phyloP scores from a whole-genome alignment of 176 grass and related monocot genomes.

The Zea luxurians region DNA sequence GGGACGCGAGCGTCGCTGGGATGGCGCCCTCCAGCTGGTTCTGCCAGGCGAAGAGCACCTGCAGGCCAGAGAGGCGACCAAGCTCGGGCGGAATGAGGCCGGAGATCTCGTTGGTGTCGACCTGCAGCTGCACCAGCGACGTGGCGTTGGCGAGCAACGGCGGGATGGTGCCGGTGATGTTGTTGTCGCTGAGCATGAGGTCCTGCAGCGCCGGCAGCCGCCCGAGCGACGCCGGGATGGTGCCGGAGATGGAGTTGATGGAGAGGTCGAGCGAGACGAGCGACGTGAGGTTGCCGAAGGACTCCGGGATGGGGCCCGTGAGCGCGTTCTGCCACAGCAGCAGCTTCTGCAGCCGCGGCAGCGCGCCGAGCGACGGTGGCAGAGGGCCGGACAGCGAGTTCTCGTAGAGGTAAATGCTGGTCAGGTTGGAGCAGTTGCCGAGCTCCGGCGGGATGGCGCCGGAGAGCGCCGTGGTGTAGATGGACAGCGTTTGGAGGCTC shows the following conservation, averaged over 20 bases:
- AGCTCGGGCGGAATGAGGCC: slow-evolving; percentile 75
- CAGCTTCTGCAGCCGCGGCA: slow-evolving; percentile 69
- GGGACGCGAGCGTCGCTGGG: slow-evolving; percentile 48
- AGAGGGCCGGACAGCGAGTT: slow-evolving; percentile 73
- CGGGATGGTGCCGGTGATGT: slow-evolving; percentile 83
- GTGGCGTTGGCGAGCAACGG: slow-evolving; percentile 61
- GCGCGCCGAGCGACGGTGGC: slow-evolving; percentile 56
- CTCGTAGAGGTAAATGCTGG: slow-evolving; percentile 87
- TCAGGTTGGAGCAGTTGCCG: slow-evolving; percentile 67
- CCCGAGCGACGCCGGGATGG: slow-evolving; percentile 59
- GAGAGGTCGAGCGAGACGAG: slow-evolving; percentile 78
- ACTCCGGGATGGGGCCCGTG: slow-evolving; percentile 70
- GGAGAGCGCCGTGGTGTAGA: slow-evolving; percentile 73
- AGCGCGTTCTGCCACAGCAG: slow-evolving; percentile 94
- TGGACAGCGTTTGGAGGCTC: slow-evolving; percentile 71
- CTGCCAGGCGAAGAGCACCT: slow-evolving; percentile 88
- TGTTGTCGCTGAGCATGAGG: slow-evolving; percentile 98
- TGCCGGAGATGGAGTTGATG: slow-evolving; percentile 90
- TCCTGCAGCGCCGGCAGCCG: slow-evolving; percentile 63
- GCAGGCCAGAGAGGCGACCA: slow-evolving; percentile 48
- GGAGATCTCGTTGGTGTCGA: slow-evolving; percentile 94
- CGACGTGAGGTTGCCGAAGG: slow-evolving; percentile 69
- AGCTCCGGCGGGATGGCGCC: slow-evolving; percentile 86
- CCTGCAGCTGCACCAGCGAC: slow-evolving; percentile 71
- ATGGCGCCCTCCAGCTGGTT: slow-evolving; percentile 85